Conservation (phyloP, 495 filamentous ascomycete genomes). For the Collariella sp. region DNA sequence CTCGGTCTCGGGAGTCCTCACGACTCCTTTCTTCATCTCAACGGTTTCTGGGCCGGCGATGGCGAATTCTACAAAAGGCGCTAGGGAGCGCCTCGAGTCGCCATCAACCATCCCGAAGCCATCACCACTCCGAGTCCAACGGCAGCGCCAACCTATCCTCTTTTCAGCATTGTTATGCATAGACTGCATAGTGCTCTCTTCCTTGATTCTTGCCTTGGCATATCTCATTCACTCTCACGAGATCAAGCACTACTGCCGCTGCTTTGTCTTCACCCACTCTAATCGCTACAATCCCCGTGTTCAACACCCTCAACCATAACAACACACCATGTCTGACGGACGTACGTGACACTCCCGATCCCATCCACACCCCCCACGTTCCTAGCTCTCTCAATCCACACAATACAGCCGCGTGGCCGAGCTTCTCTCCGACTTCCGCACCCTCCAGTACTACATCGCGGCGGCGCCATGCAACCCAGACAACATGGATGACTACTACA, state of each 20-base stretch:
- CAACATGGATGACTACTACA: slow-evolving; percentile 61
- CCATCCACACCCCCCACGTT: background rate
- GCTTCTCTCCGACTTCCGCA: slow-evolving; percentile 77
- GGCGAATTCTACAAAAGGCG: slow-evolving; percentile 29
- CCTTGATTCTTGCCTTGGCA: slow-evolving; percentile 4
- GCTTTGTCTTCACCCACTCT: background rate
- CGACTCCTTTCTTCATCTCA: slow-evolving; percentile 7
- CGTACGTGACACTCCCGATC: slow-evolving; percentile 20
- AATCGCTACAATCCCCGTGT: background rate
- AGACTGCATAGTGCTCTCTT: slow-evolving; percentile 10
- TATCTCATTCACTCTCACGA: background rate
- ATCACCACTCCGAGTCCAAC: slow-evolving; percentile 7
- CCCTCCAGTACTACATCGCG: slow-evolving; percentile 70
- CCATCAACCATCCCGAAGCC: too few species aligned
- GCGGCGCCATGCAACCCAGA: slow-evolving; percentile 52
- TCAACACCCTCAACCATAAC: background rate
- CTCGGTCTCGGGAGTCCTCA: slow-evolving; percentile 6
- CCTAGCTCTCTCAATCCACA: background rate
- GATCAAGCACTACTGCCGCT: background rate
- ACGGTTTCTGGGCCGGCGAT: slow-evolving; percentile 10
- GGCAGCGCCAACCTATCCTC: slow-evolving; percentile 23
- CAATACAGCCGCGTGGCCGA: slow-evolving; percentile 56
- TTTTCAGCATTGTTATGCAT: slow-evolving; percentile 24
- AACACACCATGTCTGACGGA: slow-evolving; percentile 30
- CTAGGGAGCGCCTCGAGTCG: slow-evolving; percentile 8